Evolutionary conservation across 2,329 filamentous ascomycete genomes (phyloP), one percentile per base, ranked within the genome.

Genomic region (Aplosporella prunicola): DNA sequence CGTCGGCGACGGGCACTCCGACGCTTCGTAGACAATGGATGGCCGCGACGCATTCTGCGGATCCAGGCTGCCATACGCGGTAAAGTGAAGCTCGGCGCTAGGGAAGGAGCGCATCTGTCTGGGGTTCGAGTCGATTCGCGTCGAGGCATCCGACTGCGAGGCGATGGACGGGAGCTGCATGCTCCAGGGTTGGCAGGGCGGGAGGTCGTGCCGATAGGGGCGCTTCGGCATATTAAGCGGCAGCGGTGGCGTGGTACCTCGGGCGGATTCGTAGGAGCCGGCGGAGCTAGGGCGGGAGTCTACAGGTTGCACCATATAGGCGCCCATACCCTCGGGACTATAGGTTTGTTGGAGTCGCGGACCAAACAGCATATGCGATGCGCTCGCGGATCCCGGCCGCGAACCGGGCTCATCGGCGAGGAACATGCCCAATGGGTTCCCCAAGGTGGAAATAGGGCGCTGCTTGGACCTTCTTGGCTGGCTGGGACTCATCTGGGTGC

Each of bases 401-500:
- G 22, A n/a, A 8, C n/a, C 22, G 22, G 22, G n/a, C 22, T n/a
- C n/a, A n/a, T 24, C 20, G n/a, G n/a, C n/a, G n/a, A 40, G 16
- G 20, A n/a, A 40, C 8, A 32, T 31, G 13, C 27, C 22, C 22
- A 40, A 15, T 32, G 38, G 32, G 18, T 35, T 35, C 14, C 32
- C 38, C 9, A 30, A 25, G 7, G 31, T 40, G n/a, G 38, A 35
- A 14, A 40, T 26, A 20, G 38, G 38, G 9, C 38, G 38, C 20
- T 35, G 31, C 9, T 31, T 26, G 9, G 30, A 14, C 7, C 4
- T 18, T 23, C 32, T 24, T 9, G 37, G 31, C 28, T 28, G 16
- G 10, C 38, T 29, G 22, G 32, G 11, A 20, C 26, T 20, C 22
- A 8, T 24, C 22, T 8, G 22, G 22, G 8, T 24, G 25, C 20